These are phyloP conservation scores for Aspergillus hiratsukae DNA, from an alignment of 2,329 filamentous ascomycete genomes.

Conservation along the genomic window DNA sequence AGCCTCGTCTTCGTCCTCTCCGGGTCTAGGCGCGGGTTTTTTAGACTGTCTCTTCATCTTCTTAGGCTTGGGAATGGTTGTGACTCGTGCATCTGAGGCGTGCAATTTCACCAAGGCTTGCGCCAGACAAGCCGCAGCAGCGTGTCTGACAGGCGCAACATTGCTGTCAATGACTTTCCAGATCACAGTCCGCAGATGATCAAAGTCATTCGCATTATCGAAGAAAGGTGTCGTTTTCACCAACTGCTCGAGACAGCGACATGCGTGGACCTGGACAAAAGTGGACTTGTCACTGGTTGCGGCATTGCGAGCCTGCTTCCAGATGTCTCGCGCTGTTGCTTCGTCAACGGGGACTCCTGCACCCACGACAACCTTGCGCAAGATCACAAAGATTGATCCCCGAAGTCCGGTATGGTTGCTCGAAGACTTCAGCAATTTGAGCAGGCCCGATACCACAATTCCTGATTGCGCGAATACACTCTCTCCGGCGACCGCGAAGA, in stretches of 20 bases:
- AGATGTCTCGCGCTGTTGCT: slow-evolving; percentile 76
- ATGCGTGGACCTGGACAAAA: slow-evolving; percentile 73
- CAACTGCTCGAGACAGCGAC: slow-evolving; percentile 71
- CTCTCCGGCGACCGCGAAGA: slow-evolving; percentile 89
- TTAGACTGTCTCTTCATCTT: slow-evolving; percentile 71
- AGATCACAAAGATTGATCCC: slow-evolving; percentile 68
- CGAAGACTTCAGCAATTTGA: slow-evolving; percentile 76
- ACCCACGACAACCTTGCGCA: slow-evolving; percentile 72
- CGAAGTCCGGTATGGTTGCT: slow-evolving; percentile 77
- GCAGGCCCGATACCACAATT: slow-evolving; percentile 63
- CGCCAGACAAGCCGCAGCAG: slow-evolving; percentile 79
- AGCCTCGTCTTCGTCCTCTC: slow-evolving; percentile 70
- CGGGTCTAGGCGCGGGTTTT: slow-evolving; percentile 52
- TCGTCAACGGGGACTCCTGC: slow-evolving; percentile 78
- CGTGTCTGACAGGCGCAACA: slow-evolving; percentile 71
- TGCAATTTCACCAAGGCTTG: slow-evolving; percentile 79
- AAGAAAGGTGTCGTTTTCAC: slow-evolving; percentile 73
- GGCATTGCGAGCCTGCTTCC: slow-evolving; percentile 81
- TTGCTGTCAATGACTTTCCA: slow-evolving; percentile 84
- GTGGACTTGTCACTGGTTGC: slow-evolving; percentile 76
- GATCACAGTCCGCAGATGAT: slow-evolving; percentile 73
- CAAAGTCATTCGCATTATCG: slow-evolving; percentile 83
- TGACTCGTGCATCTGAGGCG: slow-evolving; percentile 54
- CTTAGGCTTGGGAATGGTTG: slow-evolving; percentile 56
- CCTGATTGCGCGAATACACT: slow-evolving; percentile 82